Base-by-base conservation (phyloP, 1,284 basidiomycete genomes). In the Papiliotrema nemorosa region DNA sequence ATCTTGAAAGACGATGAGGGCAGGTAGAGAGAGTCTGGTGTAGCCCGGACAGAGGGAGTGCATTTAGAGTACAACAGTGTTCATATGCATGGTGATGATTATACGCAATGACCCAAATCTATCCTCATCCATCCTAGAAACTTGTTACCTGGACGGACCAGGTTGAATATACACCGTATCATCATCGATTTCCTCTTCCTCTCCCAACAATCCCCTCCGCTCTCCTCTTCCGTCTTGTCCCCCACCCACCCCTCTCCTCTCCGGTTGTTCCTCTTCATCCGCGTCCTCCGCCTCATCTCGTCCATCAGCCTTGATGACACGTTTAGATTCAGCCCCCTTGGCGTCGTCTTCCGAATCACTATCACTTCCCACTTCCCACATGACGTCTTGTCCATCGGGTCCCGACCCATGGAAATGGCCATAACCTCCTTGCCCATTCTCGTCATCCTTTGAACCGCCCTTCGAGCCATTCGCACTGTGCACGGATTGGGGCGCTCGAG, bases 281-380 rank as follows among this genome's bases (percentile, higher is more conserved):
- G 29, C 37, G 20, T 26, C 40, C 37, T 36, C 44, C 31, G 10
- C 9, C 44, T 20, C n/a, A 5, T 9, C 31, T 27, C 36, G 5
- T 25, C 22, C 20, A 18, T 26, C 34, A n/a, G 22, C 22, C 16
- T 22, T 12, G 13, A 14, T 34, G 10, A n/a, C 58, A 18, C 38
- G 55, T 1, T 53, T 55, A 2, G 60, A 64, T 1, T 59, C 64
- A 1, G 63, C 58, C 12, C 67, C 69, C 40, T 55, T 59, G 13
- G 55, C 50, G 29, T 55, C 60, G 20, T 56, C 53, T 9, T 50
- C 58, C 4, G 58, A 53, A 36, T 69, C 67, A 29, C 65, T 67
- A 16, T 63, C 55, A 43, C 62, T 68, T 10, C 68, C 71, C 14
- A 69, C 69, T 41, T 66, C 70, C 71, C 69, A 69, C 31, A 66